Conservation (phyloP, 805 yeast species). For the Candida sanyiensis region DNA sequence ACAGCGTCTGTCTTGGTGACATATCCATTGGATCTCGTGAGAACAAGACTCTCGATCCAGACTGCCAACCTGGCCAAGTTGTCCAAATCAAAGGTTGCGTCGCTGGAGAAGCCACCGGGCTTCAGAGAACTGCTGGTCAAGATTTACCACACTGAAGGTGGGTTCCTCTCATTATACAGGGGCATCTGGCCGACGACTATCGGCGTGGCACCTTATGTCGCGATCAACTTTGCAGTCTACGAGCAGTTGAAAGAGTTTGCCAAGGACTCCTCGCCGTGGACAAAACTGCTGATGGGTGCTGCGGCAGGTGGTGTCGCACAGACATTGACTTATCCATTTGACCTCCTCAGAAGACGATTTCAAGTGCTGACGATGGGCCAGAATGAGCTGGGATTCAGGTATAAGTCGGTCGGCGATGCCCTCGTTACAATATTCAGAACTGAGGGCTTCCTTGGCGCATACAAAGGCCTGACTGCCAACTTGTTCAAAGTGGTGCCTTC, state of each 20-base stretch:
- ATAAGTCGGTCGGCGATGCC: slow-evolving; percentile 73
- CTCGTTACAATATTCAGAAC: slow-evolving; percentile 55
- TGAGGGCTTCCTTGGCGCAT: slow-evolving; percentile 73
- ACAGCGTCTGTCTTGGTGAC: slow-evolving; percentile 73
- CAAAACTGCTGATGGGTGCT: slow-evolving; percentile 76
- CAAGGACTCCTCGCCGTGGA: slow-evolving; percentile 37
- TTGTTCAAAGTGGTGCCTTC: slow-evolving; percentile 87
- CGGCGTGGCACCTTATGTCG: slow-evolving; percentile 96
- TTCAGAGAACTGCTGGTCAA: slow-evolving; percentile 49
- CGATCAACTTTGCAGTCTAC: slow-evolving; percentile 85
- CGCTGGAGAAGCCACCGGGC: slow-evolving; percentile 56
- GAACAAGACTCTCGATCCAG: slow-evolving; percentile 85
- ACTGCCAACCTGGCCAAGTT: slow-evolving; percentile 60
- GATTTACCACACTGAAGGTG: slow-evolving; percentile 78
- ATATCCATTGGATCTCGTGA: slow-evolving; percentile 85
- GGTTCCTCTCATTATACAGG: slow-evolving; percentile 66
- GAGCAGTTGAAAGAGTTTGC: slow-evolving; percentile 67
- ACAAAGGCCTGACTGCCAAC: slow-evolving; percentile 73
- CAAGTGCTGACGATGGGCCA: slow-evolving; percentile 84
- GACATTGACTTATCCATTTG: slow-evolving; percentile 86
- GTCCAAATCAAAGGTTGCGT: slow-evolving; percentile 35
- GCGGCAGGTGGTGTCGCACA: slow-evolving; percentile 86
- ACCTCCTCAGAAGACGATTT: slow-evolving; percentile 78
- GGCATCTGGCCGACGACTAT: slow-evolving; percentile 88
- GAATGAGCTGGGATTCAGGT: slow-evolving; percentile 72